A percentile compares a stretch with the other conserved stretches of the same genome.
phyloP scores from a whole-genome alignment of 352 stramenopile genomes.

The Phytophthora podocarpi region DNA sequence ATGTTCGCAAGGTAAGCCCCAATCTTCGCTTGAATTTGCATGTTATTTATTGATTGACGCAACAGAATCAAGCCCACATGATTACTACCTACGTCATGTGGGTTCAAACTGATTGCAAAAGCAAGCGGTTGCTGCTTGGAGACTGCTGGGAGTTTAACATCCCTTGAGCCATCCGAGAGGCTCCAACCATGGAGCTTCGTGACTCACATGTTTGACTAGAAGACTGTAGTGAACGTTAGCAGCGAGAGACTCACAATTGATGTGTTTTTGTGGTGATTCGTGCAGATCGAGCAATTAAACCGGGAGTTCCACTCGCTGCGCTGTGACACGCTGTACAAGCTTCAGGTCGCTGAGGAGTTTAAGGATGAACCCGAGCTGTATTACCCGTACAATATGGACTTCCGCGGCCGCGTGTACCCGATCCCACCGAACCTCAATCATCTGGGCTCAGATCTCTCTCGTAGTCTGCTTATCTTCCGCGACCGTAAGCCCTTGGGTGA shows the following conservation, averaged over 20 bases:
- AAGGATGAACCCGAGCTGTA: conserved; percentile 97
- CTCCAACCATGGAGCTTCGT: conserved; percentile 31
- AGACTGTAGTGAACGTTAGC: background rate
- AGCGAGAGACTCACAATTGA: conserved; percentile 11
- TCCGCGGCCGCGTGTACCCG: conserved; percentile 98
- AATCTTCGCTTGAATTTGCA: conserved; percentile 6
- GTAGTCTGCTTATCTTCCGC: conserved; percentile 96
- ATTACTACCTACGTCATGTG: conserved; percentile 54
- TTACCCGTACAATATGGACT: conserved; percentile 99
- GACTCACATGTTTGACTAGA: conserved; percentile 35
- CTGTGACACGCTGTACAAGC: conserved; percentile 95
- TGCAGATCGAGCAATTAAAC: conserved; percentile 81
- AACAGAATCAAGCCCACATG: conserved; percentile 87
- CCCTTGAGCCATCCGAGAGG: conserved; percentile 24
- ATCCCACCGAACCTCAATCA: conserved; percentile 99
- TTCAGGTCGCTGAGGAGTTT: conserved; percentile 96
- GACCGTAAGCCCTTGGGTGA: conserved; percentile 95
- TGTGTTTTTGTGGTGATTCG: conserved; percentile 12
- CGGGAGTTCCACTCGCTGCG: conserved; percentile 94
- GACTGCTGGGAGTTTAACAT: conserved; percentile 14
- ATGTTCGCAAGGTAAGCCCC: conserved; percentile 70
- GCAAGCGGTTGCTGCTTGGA: conserved; percentile 52
- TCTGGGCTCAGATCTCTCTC: conserved; percentile 98
- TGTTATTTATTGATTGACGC: conserved; percentile 43
- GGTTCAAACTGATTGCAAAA: conserved; percentile 90